A percentile compares a stretch with the other conserved stretches of the same genome.
Evolutionary conservation across 306 rosid species (phyloP).

Genomic region (Vigna mungo): DNA sequence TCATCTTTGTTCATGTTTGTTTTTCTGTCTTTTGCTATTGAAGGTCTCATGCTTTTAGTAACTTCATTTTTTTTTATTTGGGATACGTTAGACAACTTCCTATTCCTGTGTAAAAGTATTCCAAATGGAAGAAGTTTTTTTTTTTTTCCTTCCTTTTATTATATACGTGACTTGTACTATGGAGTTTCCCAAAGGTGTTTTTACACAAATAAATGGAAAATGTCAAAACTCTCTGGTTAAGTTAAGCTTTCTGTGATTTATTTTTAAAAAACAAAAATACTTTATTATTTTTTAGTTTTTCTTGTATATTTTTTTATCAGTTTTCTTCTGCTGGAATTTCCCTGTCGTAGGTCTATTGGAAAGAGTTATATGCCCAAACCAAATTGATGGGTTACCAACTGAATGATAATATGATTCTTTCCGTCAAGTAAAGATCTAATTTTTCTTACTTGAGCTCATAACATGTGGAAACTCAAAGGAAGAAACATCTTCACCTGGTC

Average conservation of each 20-base stretch:
- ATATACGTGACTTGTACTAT: neutral
- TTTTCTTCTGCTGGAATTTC: conserved; percentile 16
- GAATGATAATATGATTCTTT: conserved; percentile 16
- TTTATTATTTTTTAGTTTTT: neutral
- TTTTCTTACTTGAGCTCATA: neutral
- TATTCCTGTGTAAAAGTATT: neutral
- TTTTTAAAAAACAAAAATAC: neutral
- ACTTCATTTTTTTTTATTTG: neutral
- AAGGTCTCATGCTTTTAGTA: neutral
- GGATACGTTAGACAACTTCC: too few species aligned
- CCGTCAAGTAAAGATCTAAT: neutral
- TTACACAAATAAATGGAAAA: neutral
- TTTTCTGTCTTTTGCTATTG: neutral
- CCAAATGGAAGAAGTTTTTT: too few species aligned
- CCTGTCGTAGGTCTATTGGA: conserved; percentile 5
- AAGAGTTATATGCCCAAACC: conserved; percentile 1
- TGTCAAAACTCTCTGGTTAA: neutral
- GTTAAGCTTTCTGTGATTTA: neutral
- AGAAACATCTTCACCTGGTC: neutral
- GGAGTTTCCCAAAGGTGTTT: neutral
- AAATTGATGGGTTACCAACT: conserved; percentile 13
- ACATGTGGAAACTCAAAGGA: neutral
- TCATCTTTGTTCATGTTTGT: too few species aligned
- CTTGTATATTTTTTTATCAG: neutral
- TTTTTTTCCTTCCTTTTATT: too few species aligned